A percentile compares a stretch with the other conserved stretches of the same genome.
Conservation (phyloP, 2,329 filamentous ascomycete genomes). For the Elsinoe necatrix region DNA sequence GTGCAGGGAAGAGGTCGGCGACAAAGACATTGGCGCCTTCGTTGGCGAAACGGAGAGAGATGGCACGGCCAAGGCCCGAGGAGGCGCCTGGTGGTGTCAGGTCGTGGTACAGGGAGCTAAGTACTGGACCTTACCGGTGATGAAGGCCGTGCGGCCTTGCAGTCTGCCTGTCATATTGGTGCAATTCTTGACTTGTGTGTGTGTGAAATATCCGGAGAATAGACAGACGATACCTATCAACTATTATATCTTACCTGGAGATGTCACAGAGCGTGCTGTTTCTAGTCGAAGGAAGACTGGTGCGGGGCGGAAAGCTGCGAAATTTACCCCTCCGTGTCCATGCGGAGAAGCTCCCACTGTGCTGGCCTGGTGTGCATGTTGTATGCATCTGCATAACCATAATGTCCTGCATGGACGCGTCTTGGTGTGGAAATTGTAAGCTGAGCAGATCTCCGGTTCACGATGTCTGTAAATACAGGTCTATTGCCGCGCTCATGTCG, state of each 20-base stretch:
- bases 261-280: background rate
- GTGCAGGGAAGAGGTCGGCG: constrained; percentile 27
- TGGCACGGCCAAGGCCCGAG: constrained; percentile 28
- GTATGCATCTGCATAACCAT: background rate
- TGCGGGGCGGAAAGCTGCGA: background rate
- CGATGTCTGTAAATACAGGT: no score
- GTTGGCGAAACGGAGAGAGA: constrained; percentile 24
- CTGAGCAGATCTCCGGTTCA: no score
- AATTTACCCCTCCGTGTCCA: background rate
- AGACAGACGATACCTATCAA: background rate
- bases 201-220: background rate
- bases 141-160: constrained; percentile 15
- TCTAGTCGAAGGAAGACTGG: background rate
- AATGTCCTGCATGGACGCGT: background rate
- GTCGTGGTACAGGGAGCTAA: background rate
- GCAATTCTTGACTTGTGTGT: background rate
- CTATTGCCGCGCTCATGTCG: no score
- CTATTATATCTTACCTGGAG: background rate
- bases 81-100: constrained; percentile 22
- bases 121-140: constrained; percentile 9
- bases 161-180: constrained; percentile 16
- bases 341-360: background rate
- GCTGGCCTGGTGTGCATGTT: background rate
- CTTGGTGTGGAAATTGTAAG: no score
- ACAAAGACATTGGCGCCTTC: constrained; percentile 27